A percentile compares a stretch with the other conserved stretches of the same genome.
These are phyloP conservation scores for Metarhizium brunneum DNA, from an alignment of 2,329 filamentous ascomycete species.

Conservation along the genomic window DNA sequence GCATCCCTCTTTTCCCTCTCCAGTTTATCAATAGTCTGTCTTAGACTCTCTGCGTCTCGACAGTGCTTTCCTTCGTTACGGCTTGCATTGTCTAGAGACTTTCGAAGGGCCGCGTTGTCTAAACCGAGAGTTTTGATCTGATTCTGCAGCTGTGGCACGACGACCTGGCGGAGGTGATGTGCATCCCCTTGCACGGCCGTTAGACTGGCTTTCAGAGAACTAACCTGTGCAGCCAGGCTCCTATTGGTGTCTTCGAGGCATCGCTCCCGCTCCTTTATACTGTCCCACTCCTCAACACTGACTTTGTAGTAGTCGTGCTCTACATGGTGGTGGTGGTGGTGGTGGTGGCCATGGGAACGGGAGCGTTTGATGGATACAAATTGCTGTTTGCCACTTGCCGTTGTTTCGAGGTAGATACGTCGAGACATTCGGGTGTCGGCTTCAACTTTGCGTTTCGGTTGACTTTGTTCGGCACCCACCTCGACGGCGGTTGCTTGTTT, in stretches of 20 bases:
- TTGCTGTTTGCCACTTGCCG: constrained; percentile 23
- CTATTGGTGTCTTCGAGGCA: constrained; percentile 26
- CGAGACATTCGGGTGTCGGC: constrained; percentile 20
- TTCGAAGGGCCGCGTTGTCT: constrained; percentile 31
- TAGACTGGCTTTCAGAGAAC: constrained; percentile 25
- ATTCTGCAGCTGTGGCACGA: constrained; percentile 27
- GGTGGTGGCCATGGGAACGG: constrained; percentile 23
- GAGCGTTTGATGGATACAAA: constrained; percentile 31
- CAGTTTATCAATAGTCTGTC: constrained; percentile 23
- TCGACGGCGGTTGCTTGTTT: constrained; percentile 6
- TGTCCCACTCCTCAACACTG: constrained; percentile 26
- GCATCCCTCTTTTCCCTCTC: constrained; percentile 27
- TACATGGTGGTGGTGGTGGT: constrained; percentile 19
- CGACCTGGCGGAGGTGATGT: constrained; percentile 21
- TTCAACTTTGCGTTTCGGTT: background rate
- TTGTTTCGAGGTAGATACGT: constrained; percentile 27
- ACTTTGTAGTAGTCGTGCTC: constrained; percentile 26
- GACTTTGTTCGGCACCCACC: constrained; percentile 10
- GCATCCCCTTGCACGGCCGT: constrained; percentile 25
- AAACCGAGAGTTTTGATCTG: constrained; percentile 25
- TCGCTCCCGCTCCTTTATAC: constrained; percentile 26
- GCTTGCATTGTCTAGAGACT: constrained; percentile 23
- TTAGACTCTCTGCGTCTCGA: constrained; percentile 20
- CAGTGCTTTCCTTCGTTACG: constrained; percentile 20
- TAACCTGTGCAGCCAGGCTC: constrained; percentile 21